Conservation (phyloP, 176 grass and related monocot genomes). For the Microstegium vimineum region DNA sequence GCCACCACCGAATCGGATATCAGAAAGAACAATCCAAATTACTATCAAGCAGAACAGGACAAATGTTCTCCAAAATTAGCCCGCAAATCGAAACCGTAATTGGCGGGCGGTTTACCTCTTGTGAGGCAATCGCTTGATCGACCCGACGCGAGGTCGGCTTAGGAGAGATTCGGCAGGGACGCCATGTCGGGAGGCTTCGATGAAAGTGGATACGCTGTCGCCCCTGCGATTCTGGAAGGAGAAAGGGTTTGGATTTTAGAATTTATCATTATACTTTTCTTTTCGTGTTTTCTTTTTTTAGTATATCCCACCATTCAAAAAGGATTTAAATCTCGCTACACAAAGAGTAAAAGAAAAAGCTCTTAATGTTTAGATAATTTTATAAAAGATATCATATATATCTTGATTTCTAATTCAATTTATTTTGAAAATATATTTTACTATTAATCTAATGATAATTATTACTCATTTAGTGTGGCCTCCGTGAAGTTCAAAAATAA, state of each 20-base stretch:
- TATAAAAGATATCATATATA: too few species aligned
- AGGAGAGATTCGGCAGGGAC: conserved; percentile 5
- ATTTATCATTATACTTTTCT: neutral
- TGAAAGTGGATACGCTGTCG: neutral
- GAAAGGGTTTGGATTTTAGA: neutral
- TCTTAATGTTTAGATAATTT: too few species aligned
- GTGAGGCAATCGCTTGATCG: neutral
- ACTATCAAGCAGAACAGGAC: neutral
- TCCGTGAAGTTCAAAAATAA: too few species aligned
- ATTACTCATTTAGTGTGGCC: too few species aligned
- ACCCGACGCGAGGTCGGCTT: neutral
- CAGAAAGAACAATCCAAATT: neutral
- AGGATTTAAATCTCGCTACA: too few species aligned
- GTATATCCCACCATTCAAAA: too few species aligned
- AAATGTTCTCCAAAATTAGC: neutral
- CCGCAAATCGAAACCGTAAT: neutral
- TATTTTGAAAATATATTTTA: too few species aligned
- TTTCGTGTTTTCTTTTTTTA: neutral
- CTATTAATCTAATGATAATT: too few species aligned
- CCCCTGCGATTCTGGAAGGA: conserved; percentile 6
- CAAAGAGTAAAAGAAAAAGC: too few species aligned
- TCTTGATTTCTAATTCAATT: too few species aligned
- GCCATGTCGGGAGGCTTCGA: neutral
- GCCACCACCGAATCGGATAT: neutral
- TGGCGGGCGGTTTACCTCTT: neutral